Evolutionary conservation across 768 basidiomycete species (phyloP), one percentile per base, ranked within the genome.

Genomic region (Xerocomus spinulosus): DNA sequence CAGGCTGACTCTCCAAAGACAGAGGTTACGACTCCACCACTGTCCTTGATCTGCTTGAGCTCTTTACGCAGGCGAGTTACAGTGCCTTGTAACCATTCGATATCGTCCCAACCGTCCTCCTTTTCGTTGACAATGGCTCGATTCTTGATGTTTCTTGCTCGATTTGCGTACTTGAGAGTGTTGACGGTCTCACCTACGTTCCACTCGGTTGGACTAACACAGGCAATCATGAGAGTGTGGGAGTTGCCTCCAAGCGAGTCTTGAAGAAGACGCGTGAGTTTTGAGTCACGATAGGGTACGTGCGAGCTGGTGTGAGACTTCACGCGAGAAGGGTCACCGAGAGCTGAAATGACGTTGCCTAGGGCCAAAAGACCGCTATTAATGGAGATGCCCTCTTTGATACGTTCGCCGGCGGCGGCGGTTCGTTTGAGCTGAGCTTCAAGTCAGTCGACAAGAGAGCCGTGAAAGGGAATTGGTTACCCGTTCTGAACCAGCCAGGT

Each of bases 361-460:
- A 99, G 79, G 15, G 96, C 95, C 29, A 93, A 78, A 28, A 99
- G 81, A 51, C 96, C 96, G 52, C 90, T 88, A 73, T 99, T 99
- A 73, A 98, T 98, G 24, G 92, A 92, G 45, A 96, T 96, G n/a
- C 95, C 95, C 70, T 97, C 96, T 67, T 92, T 98, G 68, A 95
- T 91, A 47, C 95, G 87, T 53, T 97, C 95, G 5, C 96, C 96
- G 9, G 84, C 85, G 5, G 95, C 96, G 1, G 93, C 90, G 9
- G 96, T 99, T 35, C 96, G 84, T 69, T 99, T 99, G 39, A 99
- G 76, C 88, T 92, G 58, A 34, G 55, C 56, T 53, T 47, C 23
- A 50, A 46, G 44, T 61, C 50, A 62, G 60, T 51, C 46, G 21
- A 44, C 34, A 44, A 39, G 25, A 20, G 44, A 17, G 33, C 39